phyloP scores from a whole-genome alignment of 768 basidiomycete species.

The Agaricus subrufescens region DNA sequence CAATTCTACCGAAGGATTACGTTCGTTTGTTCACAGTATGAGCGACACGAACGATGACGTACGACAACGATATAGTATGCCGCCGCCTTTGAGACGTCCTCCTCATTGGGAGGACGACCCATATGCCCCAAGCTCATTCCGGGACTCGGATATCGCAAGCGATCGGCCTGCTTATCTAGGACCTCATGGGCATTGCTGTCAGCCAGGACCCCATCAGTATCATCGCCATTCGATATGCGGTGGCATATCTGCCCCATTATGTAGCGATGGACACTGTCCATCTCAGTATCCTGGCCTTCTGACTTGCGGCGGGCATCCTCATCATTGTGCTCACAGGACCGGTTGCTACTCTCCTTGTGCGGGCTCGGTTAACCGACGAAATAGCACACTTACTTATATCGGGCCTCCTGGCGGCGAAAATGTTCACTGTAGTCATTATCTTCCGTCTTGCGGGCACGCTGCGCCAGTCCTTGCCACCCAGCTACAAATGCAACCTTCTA shows the following conservation, averaged over 20 bases:
- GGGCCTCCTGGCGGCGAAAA: not conserved
- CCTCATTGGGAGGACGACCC: constrained; percentile 5
- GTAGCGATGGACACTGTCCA: not conserved
- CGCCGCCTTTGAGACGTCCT: not conserved
- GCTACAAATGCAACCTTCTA: not conserved
- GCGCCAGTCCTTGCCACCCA: not conserved
- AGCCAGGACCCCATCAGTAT: not conserved
- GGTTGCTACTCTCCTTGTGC: not conserved
- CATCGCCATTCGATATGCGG: not conserved
- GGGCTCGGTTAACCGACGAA: not conserved
- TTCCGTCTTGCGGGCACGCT: not conserved
- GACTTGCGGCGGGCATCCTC: not conserved
- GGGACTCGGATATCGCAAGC: not conserved
- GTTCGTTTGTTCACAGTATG: not conserved
- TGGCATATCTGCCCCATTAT: not conserved
- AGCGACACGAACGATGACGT: not conserved
- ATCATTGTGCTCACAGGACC: not conserved
- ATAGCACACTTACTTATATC: not conserved
- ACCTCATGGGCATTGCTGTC: not conserved
- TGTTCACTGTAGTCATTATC: not conserved
- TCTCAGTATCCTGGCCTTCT: not conserved
- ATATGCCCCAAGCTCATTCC: not conserved
- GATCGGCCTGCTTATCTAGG: not conserved
- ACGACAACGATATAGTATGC: not conserved
- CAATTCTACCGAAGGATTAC: not conserved